A percentile compares a stretch with the other conserved stretches of the same genome.
These are phyloP conservation scores for Leccinellum albellum DNA, from an alignment of 768 basidiomycete genomes.

Conservation along the genomic window DNA sequence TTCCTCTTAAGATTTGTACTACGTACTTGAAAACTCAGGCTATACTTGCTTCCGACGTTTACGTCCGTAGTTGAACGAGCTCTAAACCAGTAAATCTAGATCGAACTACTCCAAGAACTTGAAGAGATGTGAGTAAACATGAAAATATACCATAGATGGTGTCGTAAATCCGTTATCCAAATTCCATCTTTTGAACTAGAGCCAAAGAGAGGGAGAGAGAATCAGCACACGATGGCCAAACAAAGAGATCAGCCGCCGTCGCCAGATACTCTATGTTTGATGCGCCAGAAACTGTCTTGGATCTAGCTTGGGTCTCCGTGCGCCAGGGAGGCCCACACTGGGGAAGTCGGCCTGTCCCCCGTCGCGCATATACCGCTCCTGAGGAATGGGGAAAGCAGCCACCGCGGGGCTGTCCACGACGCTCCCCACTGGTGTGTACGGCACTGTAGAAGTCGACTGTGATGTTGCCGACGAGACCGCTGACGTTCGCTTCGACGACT, in stretches of 20 bases:
- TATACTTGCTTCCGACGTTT: no score
- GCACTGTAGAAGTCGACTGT: conserved; percentile 45
- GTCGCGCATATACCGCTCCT: conserved; percentile 32
- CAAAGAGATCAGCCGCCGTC: not conserved
- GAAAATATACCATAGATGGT: not conserved
- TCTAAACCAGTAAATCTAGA: not conserved
- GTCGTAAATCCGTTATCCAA: not conserved
- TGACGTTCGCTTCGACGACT: conserved; percentile 31
- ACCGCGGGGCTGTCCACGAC: conserved; percentile 26
- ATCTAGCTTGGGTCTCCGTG: conserved; percentile 33
- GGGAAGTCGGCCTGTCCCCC: conserved; percentile 31
- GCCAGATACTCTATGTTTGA: conserved; percentile 4
- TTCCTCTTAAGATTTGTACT: no score
- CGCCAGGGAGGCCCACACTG: conserved; percentile 35
- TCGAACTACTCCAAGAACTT: not conserved
- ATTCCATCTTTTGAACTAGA: not conserved
- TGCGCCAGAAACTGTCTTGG: conserved; percentile 40
- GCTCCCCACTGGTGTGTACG: conserved; percentile 35
- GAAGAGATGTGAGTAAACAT: not conserved
- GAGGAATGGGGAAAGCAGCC: conserved; percentile 24
- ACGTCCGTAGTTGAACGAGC: not conserved
- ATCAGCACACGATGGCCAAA: not conserved
- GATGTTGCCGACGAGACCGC: conserved; percentile 40
- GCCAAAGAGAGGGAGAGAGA: not conserved
- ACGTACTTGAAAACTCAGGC: no score